These are phyloP conservation scores for Podospora tetraspora DNA, from an alignment of 495 filamentous ascomycete genomes.

Conservation along the genomic window DNA sequence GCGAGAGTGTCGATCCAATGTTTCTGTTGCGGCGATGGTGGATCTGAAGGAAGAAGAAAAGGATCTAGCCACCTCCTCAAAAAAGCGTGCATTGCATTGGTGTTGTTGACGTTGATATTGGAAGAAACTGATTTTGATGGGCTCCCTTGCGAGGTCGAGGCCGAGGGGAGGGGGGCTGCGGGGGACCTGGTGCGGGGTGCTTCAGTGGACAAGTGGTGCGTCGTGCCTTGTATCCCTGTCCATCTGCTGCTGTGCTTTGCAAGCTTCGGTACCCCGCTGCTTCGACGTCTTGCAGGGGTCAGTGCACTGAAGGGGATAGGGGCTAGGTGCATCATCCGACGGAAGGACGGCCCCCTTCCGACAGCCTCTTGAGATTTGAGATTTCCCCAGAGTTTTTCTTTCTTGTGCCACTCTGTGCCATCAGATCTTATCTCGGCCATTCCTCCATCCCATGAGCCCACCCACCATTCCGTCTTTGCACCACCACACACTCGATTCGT, in stretches of 20 bases:
- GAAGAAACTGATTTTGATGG: not conserved
- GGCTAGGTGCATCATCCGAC: conserved; percentile 13
- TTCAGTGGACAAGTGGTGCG: not conserved
- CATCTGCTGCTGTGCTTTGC: not conserved
- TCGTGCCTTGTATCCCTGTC: not conserved
- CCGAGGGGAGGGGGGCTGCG: too few relatives aligned
- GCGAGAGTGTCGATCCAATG: not conserved
- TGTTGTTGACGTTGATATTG: not conserved
- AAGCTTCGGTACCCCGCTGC: not conserved
- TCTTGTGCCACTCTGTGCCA: not conserved
- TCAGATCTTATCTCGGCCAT: conserved; percentile 1
- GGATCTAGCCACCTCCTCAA: not conserved
- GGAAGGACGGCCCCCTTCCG: not conserved
- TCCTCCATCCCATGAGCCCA: not conserved
- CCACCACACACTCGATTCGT: not conserved
- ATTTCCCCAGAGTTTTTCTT: not conserved
- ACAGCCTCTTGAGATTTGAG: not conserved
- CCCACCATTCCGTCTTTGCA: not conserved
- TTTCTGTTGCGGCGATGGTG: not conserved
- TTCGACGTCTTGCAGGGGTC: not conserved
- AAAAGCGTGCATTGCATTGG: not conserved
- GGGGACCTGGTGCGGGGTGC: not conserved
- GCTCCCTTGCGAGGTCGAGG: not conserved
- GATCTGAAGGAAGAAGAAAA: not conserved
- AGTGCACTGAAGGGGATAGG: not conserved